Percentiles rank a stretch among this genome's conserved stretches.
Conservation (phyloP, 306 rosid species). For the Quercus robur region DNA sequence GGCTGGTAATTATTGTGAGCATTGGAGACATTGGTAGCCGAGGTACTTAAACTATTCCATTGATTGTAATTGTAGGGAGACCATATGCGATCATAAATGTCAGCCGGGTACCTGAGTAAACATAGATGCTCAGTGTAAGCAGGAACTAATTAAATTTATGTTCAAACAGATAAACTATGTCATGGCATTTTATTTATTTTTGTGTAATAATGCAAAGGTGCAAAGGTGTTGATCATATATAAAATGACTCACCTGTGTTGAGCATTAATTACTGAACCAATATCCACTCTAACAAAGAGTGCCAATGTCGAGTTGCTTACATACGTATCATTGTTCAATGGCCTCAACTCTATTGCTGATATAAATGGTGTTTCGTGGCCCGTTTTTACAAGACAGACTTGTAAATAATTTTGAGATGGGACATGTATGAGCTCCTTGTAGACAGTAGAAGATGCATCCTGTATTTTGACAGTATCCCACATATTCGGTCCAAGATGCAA, state of each 20-base stretch:
- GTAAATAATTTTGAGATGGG: constrained; percentile 26
- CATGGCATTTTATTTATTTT: no score
- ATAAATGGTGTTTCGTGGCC: constrained; percentile 34
- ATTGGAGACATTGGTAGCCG: neutral
- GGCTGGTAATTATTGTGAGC: neutral
- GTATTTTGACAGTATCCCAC: constrained; percentile 25
- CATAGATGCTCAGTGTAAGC: neutral
- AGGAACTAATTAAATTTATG: no score
- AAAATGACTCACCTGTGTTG: constrained; percentile 33
- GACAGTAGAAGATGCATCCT: neutral
- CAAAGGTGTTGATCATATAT: neutral
- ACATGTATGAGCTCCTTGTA: constrained; percentile 31
- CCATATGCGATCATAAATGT: constrained; percentile 48
- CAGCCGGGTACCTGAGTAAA: constrained; percentile 35
- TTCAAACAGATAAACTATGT: neutral
- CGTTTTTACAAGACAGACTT: constrained; percentile 41
- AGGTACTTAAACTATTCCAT: constrained; percentile 12
- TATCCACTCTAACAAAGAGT: constrained; percentile 16
- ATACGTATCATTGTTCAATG: constrained; percentile 25
- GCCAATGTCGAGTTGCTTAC: constrained; percentile 9
- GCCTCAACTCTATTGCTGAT: constrained; percentile 19
- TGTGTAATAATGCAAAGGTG: no score
- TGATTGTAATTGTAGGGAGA: neutral
- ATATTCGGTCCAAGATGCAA: constrained; percentile 32
- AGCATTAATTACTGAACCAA: constrained; percentile 13